Evolutionary conservation across 106 monocot genomes (phyloP).

Genomic region (Dendrobium chrysotoxum): DNA sequence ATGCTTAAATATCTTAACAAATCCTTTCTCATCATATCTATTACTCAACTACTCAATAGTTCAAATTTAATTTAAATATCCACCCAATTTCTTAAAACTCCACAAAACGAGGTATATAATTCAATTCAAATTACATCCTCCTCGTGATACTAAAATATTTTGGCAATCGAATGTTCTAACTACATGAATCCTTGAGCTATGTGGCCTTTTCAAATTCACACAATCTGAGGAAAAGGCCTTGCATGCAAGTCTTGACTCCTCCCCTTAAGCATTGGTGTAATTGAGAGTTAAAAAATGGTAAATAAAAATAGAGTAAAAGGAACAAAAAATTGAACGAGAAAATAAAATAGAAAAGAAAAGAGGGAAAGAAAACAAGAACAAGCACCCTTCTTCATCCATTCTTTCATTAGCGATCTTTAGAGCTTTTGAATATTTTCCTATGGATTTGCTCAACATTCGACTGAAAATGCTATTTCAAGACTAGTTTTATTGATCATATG

Average conservation of each 20-base stretch:
- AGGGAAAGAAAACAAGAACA: no score
- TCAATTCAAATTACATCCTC: not conserved
- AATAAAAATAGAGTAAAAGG: not conserved
- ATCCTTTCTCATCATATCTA: no score
- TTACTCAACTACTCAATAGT: not conserved
- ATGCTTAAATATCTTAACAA: no score
- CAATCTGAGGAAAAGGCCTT: not conserved
- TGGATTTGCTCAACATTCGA: no score
- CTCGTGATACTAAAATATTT: not conserved
- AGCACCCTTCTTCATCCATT: no score
- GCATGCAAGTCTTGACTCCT: not conserved
- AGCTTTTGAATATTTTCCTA: no score
- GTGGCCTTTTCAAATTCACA: not conserved
- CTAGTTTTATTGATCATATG: no score
- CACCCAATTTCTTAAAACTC: not conserved
- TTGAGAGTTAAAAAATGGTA: not conserved
- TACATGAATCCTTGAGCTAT: not conserved
- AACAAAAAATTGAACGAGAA: no score
- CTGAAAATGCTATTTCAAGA: no score
- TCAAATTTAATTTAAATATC: not conserved
- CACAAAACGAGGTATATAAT: not conserved
- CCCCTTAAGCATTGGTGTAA: not conserved
- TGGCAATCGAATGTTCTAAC: not conserved
- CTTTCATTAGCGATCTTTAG: no score
- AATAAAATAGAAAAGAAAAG: no score